A percentile compares a stretch with the other conserved stretches of the same genome.
Evolutionary conservation across 2,329 filamentous ascomycete genomes (phyloP).

Genomic region (Penicillium digitatum): DNA sequence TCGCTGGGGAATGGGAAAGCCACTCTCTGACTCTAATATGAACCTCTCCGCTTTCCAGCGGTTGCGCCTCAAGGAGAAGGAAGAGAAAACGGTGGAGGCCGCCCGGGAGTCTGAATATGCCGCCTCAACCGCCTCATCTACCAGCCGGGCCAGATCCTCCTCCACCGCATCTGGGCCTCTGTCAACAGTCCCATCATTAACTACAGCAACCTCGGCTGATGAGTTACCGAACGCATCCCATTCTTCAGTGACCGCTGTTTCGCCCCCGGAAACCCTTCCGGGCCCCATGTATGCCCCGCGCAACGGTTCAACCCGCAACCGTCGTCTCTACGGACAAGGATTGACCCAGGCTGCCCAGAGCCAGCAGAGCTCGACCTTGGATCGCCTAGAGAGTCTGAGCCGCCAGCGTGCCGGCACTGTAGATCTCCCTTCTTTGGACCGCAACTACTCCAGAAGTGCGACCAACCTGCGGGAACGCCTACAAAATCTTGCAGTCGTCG

Average conservation of each 20-base stretch:
- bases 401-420: conserved; percentile 60
- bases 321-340: conserved; percentile 77
- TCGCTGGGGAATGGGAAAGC: conserved; percentile 53
- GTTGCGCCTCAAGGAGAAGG: conserved; percentile 55
- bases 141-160: conserved; percentile 75
- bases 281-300: conserved; percentile 48
- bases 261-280: conserved; percentile 20
- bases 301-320: conserved; percentile 64
- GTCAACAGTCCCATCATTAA: conserved; percentile 69
- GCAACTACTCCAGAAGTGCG: conserved; percentile 55
- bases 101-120: conserved; percentile 44
- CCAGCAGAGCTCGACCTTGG: conserved; percentile 70
- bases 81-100: conserved; percentile 44
- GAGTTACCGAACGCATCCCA: conserved; percentile 55
- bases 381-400: conserved; percentile 74
- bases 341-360: conserved; percentile 75
- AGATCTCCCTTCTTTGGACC: conserved; percentile 43
- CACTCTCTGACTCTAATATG: conserved; percentile 83
- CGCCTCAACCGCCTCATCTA: conserved; percentile 61
- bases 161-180: conserved; percentile 74
- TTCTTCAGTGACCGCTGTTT: conserved; percentile 13
- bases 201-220: conserved; percentile 81
- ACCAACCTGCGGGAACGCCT: conserved; percentile 59
- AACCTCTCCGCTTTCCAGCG: conserved; percentile 78
- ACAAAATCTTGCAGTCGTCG: conserved; percentile 33